A percentile compares a stretch with the other conserved stretches of the same genome.
Evolutionary conservation across 345 rosid species (phyloP).

Genomic region (Brassica incana): DNA sequence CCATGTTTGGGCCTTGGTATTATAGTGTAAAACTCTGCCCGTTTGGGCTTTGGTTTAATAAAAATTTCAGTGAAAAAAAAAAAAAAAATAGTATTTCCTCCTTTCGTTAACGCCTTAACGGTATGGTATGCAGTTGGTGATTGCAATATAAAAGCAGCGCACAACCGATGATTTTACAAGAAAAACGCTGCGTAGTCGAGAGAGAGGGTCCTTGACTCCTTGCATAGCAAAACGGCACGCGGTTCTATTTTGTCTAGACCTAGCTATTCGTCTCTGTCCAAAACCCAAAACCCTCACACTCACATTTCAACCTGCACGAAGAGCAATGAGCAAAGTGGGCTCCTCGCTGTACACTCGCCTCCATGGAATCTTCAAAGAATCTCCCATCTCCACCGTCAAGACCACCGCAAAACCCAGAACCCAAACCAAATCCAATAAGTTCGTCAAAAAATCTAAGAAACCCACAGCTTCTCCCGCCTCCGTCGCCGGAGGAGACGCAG

Average conservation of each 20-base stretch:
- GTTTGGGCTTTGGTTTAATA: too few relatives aligned
- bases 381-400: constrained; percentile 22
- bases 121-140: too few relatives aligned
- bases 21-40: too few relatives aligned
- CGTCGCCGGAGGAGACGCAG: constrained; percentile 12
- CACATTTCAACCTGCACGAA: constrained; percentile 14
- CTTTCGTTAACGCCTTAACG: too few relatives aligned
- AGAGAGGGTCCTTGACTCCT: neutral
- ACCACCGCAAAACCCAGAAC: constrained; percentile 13
- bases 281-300: constrained; percentile 36
- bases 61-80: too few relatives aligned
- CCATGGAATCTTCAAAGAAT: constrained; percentile 39
- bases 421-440: constrained; percentile 28
- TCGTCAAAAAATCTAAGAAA: constrained; percentile 25
- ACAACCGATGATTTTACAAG: neutral
- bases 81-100: too few relatives aligned
- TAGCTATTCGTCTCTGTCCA: neutral
- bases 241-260: constrained; percentile 16
- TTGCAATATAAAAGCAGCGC: neutral
- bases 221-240: constrained; percentile 10
- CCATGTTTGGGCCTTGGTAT: too few relatives aligned
- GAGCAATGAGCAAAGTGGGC: constrained; percentile 41
- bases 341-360: constrained; percentile 45
- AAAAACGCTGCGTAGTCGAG: constrained; percentile 13
- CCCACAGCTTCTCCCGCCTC: neutral